Base-by-base conservation (phyloP, 352 stramenopile genomes). In the Globisporangium iwayamae region DNA sequence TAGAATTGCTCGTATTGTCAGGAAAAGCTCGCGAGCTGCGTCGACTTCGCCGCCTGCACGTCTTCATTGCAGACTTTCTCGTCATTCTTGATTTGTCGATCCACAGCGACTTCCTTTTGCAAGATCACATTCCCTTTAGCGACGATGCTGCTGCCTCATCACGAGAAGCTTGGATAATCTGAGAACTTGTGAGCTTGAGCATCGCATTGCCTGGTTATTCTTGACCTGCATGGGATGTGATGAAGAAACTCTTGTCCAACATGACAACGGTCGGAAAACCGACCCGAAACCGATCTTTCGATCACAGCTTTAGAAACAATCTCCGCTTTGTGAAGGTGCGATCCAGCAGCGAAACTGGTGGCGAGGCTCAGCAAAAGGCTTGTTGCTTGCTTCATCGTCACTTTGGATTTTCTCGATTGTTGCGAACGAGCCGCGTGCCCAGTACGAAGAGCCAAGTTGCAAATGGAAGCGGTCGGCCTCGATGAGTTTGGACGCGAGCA, bases 401-500 rank as follows among this genome's bases (percentile, higher is more conserved):
- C 43, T 69, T 71, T 50, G 66, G 62, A 18, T 38, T 62, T 55
- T 48, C 30, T 16, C 56, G 25, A 16, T 57, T 57, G 51, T 30
- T 43, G 51, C 34, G 18, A 57, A 38, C 39, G 3, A 58, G 22
- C 14, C 36, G 36, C 9, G 7, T 6, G 14, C 43, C 43, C 22
- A 5, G 43, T 48, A 11, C 18, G 16, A 48, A 48, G 43, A 28
- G n/a, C 28, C 28, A 3, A 56, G 38, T 18, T 6, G n/a, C 59
- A 14, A 76, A 76, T 79, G 71, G 62, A 77, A 36, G 32, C 45
- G 5, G 28, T 69, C 18, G 63, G 74, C 9, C 53, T 82, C 3
- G 78, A 84, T 30, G 71, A 79, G 38, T 80, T 87, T 43, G 78
- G 78, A 11, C 78, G 78, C 38, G 69, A 81, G 43, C 71, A 78